phyloP scores from a whole-genome alignment of 306 rosid species.

The Prunus dulcis region DNA sequence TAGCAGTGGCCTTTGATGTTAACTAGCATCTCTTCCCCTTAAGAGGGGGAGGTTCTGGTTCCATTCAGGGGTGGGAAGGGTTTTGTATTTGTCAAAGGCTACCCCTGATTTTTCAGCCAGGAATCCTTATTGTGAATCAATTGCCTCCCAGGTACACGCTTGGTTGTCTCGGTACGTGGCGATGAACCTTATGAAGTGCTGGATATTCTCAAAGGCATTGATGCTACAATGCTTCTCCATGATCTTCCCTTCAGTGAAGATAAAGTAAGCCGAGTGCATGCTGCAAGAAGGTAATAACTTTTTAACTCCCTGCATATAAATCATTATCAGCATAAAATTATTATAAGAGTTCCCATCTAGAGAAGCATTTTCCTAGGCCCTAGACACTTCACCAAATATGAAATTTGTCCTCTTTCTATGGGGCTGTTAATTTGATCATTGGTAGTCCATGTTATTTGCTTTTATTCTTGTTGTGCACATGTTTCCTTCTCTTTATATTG shows the following conservation, averaged over 20 bases:
- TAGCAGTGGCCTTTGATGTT: neutral
- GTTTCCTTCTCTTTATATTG: constrained; percentile 19
- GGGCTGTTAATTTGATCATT: neutral
- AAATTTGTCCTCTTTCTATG: neutral
- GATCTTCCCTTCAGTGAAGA: constrained; percentile 73
- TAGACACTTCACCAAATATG: neutral
- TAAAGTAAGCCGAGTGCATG: constrained; percentile 77
- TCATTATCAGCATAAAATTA: neutral
- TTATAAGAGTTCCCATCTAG: neutral
- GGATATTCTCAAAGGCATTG: constrained; percentile 65
- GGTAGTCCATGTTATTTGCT: neutral
- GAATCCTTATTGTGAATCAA: constrained; percentile 14
- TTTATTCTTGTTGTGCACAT: neutral
- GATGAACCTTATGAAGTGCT: constrained; percentile 81
- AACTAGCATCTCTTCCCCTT: neutral
- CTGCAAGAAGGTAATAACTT: constrained; percentile 80
- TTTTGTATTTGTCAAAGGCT: neutral
- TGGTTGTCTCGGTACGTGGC: constrained; percentile 82
- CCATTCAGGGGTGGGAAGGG: neutral
- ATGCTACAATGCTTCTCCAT: constrained; percentile 87
- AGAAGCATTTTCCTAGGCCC: neutral
- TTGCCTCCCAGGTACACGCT: constrained; percentile 65
- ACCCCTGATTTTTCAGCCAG: neutral
- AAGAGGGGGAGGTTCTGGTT: neutral
- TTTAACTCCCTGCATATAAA: neutral